Evolutionary conservation across 176 grass and related monocot genomes (phyloP), one percentile per base, ranked within the genome.

Genomic region (Ampelocalamus luodianensis): DNA sequence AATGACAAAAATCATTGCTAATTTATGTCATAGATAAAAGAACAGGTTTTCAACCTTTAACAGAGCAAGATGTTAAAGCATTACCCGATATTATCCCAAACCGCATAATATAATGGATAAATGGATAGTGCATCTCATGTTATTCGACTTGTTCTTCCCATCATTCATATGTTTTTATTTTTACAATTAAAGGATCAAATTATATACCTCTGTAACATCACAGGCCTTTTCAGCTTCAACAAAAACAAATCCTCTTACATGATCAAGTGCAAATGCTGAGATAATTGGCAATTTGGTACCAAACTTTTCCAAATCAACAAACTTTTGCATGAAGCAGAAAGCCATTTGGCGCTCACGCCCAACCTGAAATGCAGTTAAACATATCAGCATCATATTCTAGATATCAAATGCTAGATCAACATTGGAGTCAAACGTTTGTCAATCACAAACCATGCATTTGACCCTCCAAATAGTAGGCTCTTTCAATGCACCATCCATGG

Each of bases 311-410:
- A 96, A 75, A 29, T 99, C 90, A 84, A 95, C 81, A 84, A 87
- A 99, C 66, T 99, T 99, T 50, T 99, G 93, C 93, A 99, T 99
- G 80, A 99, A 89, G 78, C 96, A 96, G 72, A 99, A 99, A 63
- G 74, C 89, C 83, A 99, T 85, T 83, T 99, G 93, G 38, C 81
- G 86, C 78, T 99, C 96, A 62, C 88, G 89, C 50, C 96, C 96
- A 88, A 92, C 81, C 96, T 99, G 85, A 18, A 87, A 89, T 61
- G 48, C 26, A 89, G 22, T 64, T 79, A 79, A 75, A 64, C 39
- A 89, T 74, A 76, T 71, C 44, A 86, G 68, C n/a, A 50, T 11
- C 60, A 15, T 63, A 63, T 29, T 27, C 37, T 63, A 62, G 46
- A 39, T 27, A 66, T 26, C 40, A 67, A 51, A 60, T 76, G n/a